Evolutionary conservation across 768 basidiomycete genomes (phyloP), one percentile per base, ranked within the genome.

Genomic region (Termitomyces sp.): DNA sequence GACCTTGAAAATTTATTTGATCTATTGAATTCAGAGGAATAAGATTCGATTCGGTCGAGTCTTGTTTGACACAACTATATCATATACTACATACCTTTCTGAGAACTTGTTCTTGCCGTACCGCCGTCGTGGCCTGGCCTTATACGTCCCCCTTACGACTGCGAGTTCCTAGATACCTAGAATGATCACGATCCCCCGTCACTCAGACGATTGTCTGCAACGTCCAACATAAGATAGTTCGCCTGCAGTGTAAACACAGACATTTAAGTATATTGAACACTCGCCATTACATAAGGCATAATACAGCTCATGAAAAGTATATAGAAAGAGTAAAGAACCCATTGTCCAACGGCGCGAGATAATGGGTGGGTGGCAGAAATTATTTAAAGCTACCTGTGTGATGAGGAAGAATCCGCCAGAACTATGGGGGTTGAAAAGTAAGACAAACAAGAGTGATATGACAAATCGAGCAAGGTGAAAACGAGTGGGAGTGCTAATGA

Each of bases 11-110:
- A 59, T 7, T 30, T 30, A 30, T 3, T 4, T 30, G 30, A 30
- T 7, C 30, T 30, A 24, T 18, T 18, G 12, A 18, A 57, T 46
- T 42, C 9, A 73, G 72, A n/a, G 76, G 74, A 13, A 68, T 69
- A 62, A 72, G 67, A 54, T 78, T 78, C 57, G 67, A 75, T n/a
- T n/a, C n/a, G n/a, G n/a, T n/a, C n/a, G n/a, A n/a, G 20, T 51
- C 14, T 14, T 24, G 22, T 26, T 12, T 5, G 20, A 20, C 36
- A 13, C 30, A 32, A 48, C 33, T 14, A 32, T 20, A 34, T 13
- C 14, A 24, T 45, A 37, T 16, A 46, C 2, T 14, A 33, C n/a
- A 14, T n/a, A 44, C 26, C 46, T 2, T 43, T n/a, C 9, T 27
- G 59, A 70, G 68, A 70, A 55, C 61, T 67, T 1, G 56, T 71